Evolutionary conservation across 352 stramenopile species (phyloP).

Genomic region (Globisporangium acanthophoron): DNA sequence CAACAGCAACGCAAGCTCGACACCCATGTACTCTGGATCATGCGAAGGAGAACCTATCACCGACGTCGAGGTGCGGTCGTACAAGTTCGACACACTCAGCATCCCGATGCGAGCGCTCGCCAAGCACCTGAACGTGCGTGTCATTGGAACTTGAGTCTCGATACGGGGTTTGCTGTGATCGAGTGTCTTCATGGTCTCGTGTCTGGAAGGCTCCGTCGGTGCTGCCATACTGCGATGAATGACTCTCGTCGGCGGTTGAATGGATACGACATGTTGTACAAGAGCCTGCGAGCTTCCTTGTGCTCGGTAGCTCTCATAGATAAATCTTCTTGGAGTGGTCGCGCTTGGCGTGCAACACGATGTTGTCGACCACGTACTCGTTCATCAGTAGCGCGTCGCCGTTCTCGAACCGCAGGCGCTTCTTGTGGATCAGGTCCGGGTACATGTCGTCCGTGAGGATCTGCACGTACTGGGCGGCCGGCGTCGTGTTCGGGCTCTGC

Average conservation of each 20-base stretch:
- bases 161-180: too few species aligned
- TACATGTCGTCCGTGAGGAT: constrained; percentile 72
- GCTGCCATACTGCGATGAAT: neutral
- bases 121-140: too few species aligned
- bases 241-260: too few species aligned
- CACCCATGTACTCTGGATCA: too few species aligned
- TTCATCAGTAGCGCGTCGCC: constrained; percentile 61
- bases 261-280: neutral
- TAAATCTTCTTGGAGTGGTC: constrained; percentile 61
- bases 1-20: too few species aligned
- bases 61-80: too few species aligned
- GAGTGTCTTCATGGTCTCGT: too few species aligned
- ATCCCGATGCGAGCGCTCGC: too few species aligned
- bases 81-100: too few species aligned
- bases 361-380: constrained; percentile 60
- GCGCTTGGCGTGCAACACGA: constrained; percentile 52
- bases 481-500: constrained; percentile 52
- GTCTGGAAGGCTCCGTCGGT: too few species aligned
- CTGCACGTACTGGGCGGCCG: constrained; percentile 58
- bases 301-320: constrained; percentile 19
- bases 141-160: too few species aligned
- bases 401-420: constrained; percentile 55
- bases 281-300: neutral
- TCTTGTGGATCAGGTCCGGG: constrained; percentile 66
- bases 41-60: too few species aligned